Base-by-base conservation (phyloP, 1,284 basidiomycete species). In the Marasmius sp. region DNA sequence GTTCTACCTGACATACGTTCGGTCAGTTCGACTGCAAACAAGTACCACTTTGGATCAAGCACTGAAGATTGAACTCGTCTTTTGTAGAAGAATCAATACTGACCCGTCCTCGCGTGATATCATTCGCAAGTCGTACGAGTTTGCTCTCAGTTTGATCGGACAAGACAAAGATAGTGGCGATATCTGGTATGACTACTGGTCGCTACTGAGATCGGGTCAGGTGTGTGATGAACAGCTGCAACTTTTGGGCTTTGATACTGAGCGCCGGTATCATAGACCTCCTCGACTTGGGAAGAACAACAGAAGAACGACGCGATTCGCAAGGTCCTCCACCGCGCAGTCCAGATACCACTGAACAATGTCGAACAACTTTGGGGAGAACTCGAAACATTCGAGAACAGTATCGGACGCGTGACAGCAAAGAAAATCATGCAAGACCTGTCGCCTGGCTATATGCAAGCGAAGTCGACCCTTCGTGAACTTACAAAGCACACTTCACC, bases 291-390 rank as follows among this genome's bases (percentile, higher is more conserved):
- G 96, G 95, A 98, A 73, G 89, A 93, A 66, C 94, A 97, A 69
- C 94, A 97, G 72, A 95, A 96, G 75, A 95, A 95, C 89, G 97
- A 98, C 70, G 85, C 88, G 4, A 81, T 99, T 3, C 89, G 97
- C 60, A 94, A 94, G 72, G 88, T 94, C 3, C 98, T 97, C 76
- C 95, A 97, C 70, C 87, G 94, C 56, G 97, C 94, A 0, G 92
- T 98, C 38, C 92, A 94, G 68, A 94, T 97, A 22, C 97, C 97
- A 0, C 83, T 98, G 67, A 90, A 95, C 74, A 97, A 95, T 70
- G 88, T 99, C 68, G 96, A 98, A 75, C 82, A 83, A 48, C 83
- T 99, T 47, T 99, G 97, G 97, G 89, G 93, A 71, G 94, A 97
- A 59, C 93, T 96, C 68, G 96, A 98, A 74, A 80, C 90, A 0